Base-by-base conservation (phyloP, 2,329 filamentous ascomycete genomes). In the Amauroascus verrucosus region DNA sequence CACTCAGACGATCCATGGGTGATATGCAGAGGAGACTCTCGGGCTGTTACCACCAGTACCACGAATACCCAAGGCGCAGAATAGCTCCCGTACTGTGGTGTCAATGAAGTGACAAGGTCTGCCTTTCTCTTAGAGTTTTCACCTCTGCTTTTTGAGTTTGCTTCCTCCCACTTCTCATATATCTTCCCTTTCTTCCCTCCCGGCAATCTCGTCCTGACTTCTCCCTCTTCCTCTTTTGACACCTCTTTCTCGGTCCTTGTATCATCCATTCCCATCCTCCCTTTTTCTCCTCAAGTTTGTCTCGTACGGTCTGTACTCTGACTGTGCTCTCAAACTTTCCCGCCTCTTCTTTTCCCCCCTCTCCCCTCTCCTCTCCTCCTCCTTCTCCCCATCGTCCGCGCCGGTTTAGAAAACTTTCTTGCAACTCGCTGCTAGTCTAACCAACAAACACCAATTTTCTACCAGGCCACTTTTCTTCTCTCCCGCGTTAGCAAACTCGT, bases 121-220 rank as follows among this genome's bases (percentile, higher is more conserved):
- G 49, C 13, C 48, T 51, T n/a, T 44, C 48, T 35, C 48, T 44
- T 38, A 28, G 47, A 40, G 22, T 49, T 40, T 49, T 41, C 32
- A 5, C 45, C 20, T 26, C 40, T 40, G 8, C 22, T 8, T 49
- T 51, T 54, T 38, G 51, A 49, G 48, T 56, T 48, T 26, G 38
- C 49, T 9, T 37, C 41, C 48, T 49, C 48, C 51, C 52, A 46
- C 49, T 54, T 50, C 47, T 44, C 49, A 45, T 58, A 51, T 58
- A 52, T 53, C 46, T 55, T 53, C 54, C 33, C 48, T 48, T 38
- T 32, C 50, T 28, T 52, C 48, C 38, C 51, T 48, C 47, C 44
- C 57, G 24, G 16, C 45, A 22, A n/a, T n/a, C n/a, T 44, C 50
- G 28, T 33, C 37, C 20, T 47, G 47, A 40, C 41, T 51, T 54